Evolutionary conservation across 1,139 yeast genomes (phyloP).

Genomic region (Suhomyces ambrosiae): DNA sequence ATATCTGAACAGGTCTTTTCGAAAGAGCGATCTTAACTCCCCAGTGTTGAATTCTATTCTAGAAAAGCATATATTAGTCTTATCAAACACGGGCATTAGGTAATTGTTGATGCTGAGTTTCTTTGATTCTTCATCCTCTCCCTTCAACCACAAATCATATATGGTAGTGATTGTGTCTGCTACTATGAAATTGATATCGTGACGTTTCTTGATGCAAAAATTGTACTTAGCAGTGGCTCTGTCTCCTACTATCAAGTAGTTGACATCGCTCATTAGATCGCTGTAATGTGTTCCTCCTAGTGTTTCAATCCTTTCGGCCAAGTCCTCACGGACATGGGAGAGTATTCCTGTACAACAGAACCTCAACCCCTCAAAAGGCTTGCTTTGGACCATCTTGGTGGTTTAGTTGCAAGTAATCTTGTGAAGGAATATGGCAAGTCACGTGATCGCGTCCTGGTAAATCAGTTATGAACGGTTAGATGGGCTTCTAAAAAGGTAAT

Average conservation of each 20-base stretch:
- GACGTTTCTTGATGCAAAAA: constrained; percentile 60
- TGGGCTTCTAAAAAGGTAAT: too few species aligned
- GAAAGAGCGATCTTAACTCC: constrained; percentile 14
- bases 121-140: constrained; percentile 37
- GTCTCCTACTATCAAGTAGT: constrained; percentile 68
- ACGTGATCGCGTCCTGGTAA: constrained; percentile 15
- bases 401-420: neutral
- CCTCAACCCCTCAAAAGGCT: constrained; percentile 37
- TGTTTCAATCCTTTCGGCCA: constrained; percentile 44
- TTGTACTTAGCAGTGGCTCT: constrained; percentile 67
- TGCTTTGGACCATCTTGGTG: constrained; percentile 8
- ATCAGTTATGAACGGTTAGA: too few species aligned
- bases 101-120: constrained; percentile 23
- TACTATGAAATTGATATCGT: constrained; percentile 59
- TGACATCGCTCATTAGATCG: constrained; percentile 69
- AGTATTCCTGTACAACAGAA: constrained; percentile 50
- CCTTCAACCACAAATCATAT: constrained; percentile 56
- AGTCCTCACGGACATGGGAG: constrained; percentile 29
- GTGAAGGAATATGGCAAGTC: neutral
- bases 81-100: constrained; percentile 48
- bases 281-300: constrained; percentile 67
- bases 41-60: constrained; percentile 39
- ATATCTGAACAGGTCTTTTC: constrained; percentile 15
- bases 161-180: constrained; percentile 49
- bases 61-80: constrained; percentile 54